Base-by-base conservation (phyloP, 176 grass and related monocot species). In the Oryza glaberrima region DNA sequence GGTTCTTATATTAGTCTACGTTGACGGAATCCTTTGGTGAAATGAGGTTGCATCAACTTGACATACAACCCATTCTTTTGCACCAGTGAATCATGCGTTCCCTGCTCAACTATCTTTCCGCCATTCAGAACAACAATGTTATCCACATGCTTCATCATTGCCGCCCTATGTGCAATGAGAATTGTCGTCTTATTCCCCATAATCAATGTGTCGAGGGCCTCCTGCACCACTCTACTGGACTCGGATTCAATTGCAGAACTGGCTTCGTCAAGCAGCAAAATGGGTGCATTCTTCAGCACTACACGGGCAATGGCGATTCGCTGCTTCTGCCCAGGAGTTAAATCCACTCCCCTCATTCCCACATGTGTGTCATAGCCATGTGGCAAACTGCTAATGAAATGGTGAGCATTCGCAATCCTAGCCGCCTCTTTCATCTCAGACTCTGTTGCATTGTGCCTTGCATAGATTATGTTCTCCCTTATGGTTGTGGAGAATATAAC, bases 111-210 rank as follows among this genome's bases (percentile, higher is more conserved):
- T 30, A 99, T 96, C 88, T 87, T 95, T 73, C 93, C 93, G 47
- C 89, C 89, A 77, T 98, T 99, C 26, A 99, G 71, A 30, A 99
- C 96, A 4, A 99, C 96, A 35, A 99, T 92, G 77, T 89, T 92
- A 75, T 99, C 96, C 82, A 99, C 93, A 65, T 99, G 91, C 82
- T 91, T 99, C 96, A 99, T 96, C 96, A 99, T 99, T 0, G 91
- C 94, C 16, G 88, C 84, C 76, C 90, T 88, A 75, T 99, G 93
- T 0, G 93, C 96, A 41, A 99, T 96, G 61, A 99, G 88, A 84
- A 99, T 82, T 7, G 96, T 99, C 25, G 96, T 96, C 76, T 99
- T 99, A 64, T 99, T 99, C 49, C 96, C 96, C 96, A 99, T 99
- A 14, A 99, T 95, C 78, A 99, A 73, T 1, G 91, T 99, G 68